Evolutionary conservation across 495 filamentous ascomycete species (phyloP).

Genomic region (Venustampulla echinocandica): DNA sequence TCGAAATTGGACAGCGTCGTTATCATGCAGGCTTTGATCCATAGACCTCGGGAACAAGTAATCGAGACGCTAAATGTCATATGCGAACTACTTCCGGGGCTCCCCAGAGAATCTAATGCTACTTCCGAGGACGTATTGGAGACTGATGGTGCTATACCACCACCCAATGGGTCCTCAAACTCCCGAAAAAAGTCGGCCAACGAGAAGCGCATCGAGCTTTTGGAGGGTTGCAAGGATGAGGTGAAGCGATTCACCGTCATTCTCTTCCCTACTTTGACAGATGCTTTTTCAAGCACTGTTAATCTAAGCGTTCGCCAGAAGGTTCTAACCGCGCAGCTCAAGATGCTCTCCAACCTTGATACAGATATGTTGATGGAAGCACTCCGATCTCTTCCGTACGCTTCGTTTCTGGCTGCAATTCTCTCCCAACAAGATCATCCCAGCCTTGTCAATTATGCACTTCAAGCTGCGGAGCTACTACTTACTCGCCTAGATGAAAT

Average conservation of each 20-base stretch:
- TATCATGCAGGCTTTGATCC: slow-evolving; percentile 97
- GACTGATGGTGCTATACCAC: slow-evolving; percentile 27
- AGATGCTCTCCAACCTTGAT: slow-evolving; percentile 97
- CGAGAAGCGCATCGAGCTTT: slow-evolving; percentile 66
- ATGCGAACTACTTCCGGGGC: slow-evolving; percentile 80
- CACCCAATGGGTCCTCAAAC: slow-evolving; percentile 13
- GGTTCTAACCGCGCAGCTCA: slow-evolving; percentile 87
- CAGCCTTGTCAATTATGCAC: slow-evolving; percentile 71
- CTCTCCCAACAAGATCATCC: slow-evolving; percentile 93
- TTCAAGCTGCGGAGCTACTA: slow-evolving; percentile 83
- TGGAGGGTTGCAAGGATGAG: slow-evolving; percentile 74
- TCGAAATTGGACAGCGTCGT: slow-evolving; percentile 92
- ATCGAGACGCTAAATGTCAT: slow-evolving; percentile 97
- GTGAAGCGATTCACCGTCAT: slow-evolving; percentile 89
- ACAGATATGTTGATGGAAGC: slow-evolving; percentile 74
- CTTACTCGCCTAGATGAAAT: slow-evolving; percentile 74
- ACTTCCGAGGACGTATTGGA: slow-evolving; percentile 42
- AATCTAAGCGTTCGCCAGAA: slow-evolving; percentile 97
- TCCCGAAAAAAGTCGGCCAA: slow-evolving; percentile 53
- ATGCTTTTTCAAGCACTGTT: slow-evolving; percentile 96
- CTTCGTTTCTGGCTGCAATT: slow-evolving; percentile 94
- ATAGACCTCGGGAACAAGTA: slow-evolving; percentile 92
- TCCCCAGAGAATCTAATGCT: slow-evolving; percentile 42
- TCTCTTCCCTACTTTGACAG: slow-evolving; percentile 91
- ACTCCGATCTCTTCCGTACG: slow-evolving; percentile 84